Evolutionary conservation across 2,329 filamentous ascomycete genomes (phyloP).

Genomic region (Colletotrichum sidae): DNA sequence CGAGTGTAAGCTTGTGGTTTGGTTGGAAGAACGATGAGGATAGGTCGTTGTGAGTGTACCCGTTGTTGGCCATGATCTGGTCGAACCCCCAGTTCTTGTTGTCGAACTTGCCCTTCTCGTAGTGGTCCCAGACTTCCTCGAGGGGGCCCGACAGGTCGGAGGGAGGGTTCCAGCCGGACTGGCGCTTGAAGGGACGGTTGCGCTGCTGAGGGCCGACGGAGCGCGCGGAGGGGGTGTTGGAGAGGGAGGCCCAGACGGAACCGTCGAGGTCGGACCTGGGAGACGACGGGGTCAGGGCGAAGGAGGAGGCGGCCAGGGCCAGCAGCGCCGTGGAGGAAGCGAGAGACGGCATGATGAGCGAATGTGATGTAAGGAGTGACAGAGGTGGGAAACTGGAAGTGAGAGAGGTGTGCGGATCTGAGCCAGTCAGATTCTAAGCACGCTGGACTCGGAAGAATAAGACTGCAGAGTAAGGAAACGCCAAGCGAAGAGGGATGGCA

Average conservation of each 20-base stretch:
- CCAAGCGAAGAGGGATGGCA: background rate
- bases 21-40: too few relatives aligned
- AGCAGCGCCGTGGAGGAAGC: conserved; percentile 34
- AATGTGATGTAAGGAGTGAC: background rate
- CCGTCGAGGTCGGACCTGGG: conserved; percentile 42
- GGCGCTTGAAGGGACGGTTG: conserved; percentile 45
- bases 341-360: conserved; percentile 41
- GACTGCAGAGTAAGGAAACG: background rate
- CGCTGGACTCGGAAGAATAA: background rate
- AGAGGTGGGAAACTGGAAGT: background rate
- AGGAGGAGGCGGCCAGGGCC: conserved; percentile 40
- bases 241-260: conserved; percentile 42
- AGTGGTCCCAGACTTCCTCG: conserved; percentile 47
- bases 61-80: conserved; percentile 44
- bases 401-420: conserved; percentile 11
- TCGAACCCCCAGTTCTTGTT: conserved; percentile 50
- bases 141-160: conserved; percentile 39
- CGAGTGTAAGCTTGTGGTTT: background rate
- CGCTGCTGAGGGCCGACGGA: conserved; percentile 9
- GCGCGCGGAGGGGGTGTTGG: conserved; percentile 10
- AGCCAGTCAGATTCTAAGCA: conserved; percentile 10
- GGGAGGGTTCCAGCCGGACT: conserved; percentile 44
- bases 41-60: background rate
- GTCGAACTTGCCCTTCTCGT: conserved; percentile 37
- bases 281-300: conserved; percentile 38